Conservation (phyloP, 495 filamentous ascomycete genomes). For the Aspergillus steynii region DNA sequence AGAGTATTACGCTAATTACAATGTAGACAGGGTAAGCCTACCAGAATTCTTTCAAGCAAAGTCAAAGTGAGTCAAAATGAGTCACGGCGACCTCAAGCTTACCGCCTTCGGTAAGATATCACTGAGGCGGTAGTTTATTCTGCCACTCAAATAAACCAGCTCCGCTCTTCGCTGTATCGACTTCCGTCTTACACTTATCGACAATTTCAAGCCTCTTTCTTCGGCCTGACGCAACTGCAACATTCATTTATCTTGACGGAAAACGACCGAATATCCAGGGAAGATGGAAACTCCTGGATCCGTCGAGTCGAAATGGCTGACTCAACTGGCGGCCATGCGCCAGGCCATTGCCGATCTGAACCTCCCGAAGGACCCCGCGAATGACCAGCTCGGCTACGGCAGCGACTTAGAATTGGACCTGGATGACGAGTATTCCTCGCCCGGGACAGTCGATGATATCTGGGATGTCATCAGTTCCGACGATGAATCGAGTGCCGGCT, state of each 20-base stretch:
- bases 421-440: conserved; percentile 61
- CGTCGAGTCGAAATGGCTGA: conserved; percentile 67
- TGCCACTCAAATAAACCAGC: neutral
- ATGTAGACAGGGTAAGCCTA: neutral
- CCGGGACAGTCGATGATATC: conserved; percentile 70
- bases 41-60: neutral
- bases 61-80: neutral
- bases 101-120: neutral
- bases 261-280: neutral
- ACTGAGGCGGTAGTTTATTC: neutral
- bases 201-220: neutral
- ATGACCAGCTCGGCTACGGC: conserved; percentile 48
- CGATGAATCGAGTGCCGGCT: conserved; percentile 54
- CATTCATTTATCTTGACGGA: neutral
- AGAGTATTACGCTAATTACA: too few relatives aligned
- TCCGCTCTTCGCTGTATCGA: neutral
- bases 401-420: conserved; percentile 60
- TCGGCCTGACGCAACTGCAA: neutral
- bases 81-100: neutral
- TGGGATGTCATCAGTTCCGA: conserved; percentile 89
- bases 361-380: conserved; percentile 48
- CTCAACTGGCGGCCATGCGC: conserved; percentile 69
- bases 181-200: neutral
- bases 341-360: conserved; percentile 70
- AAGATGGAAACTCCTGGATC: conserved; percentile 34